Percentiles rank a stretch among this genome's conserved stretches.
Evolutionary conservation across 129 eudicot species (phyloP).

Genomic region (Calendula officinalis): DNA sequence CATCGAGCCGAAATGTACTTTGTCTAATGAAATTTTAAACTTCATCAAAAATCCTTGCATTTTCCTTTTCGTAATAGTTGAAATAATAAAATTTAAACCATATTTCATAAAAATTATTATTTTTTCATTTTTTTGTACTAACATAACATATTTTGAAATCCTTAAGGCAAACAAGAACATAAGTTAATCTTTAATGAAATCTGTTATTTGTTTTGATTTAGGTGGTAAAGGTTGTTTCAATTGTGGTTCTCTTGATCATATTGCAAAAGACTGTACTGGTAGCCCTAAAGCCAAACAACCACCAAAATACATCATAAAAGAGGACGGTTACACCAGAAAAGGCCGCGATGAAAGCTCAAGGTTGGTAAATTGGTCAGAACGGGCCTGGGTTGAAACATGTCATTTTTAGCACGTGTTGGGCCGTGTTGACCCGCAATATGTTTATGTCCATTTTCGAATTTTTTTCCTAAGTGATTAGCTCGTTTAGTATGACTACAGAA

Average conservation of each 20-base stretch:
- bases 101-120: too few species aligned
- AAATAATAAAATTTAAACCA: too few species aligned
- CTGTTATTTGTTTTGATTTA: not conserved
- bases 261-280: constrained; percentile 59
- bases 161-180: too few species aligned
- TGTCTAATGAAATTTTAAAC: too few species aligned
- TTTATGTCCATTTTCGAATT: too few species aligned
- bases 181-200: too few species aligned
- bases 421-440: not conserved
- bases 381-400: not conserved
- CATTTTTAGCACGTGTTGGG: not conserved
- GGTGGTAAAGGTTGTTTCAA: constrained; percentile 62
- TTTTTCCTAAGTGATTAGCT: too few species aligned
- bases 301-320: constrained; percentile 20
- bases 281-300: constrained; percentile 19
- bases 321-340: constrained; percentile 34
- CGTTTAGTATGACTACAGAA: not conserved
- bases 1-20: too few species aligned
- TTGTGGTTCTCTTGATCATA: constrained; percentile 67
- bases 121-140: too few species aligned
- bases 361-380: not conserved
- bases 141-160: too few species aligned
- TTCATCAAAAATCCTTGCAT: too few species aligned
- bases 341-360: constrained; percentile 32
- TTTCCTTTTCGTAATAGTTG: too few species aligned